Conservation (phyloP, 257 asterid species). For the Solanum virginianum region DNA sequence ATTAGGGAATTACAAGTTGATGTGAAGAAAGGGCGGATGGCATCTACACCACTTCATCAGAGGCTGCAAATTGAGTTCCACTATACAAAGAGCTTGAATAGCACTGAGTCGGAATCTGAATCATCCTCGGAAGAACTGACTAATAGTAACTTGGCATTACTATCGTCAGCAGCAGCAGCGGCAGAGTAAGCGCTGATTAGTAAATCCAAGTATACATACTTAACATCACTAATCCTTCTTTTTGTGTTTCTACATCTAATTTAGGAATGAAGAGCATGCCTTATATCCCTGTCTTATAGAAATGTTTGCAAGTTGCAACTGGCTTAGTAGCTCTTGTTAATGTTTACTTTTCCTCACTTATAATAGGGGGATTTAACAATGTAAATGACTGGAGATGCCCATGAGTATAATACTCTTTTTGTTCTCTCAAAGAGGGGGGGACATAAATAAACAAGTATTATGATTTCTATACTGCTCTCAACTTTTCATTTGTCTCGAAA, state of each 20-base stretch:
- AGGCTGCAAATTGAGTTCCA: slow-evolving; percentile 63
- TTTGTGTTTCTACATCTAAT: neutral
- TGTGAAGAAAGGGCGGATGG: slow-evolving; percentile 41
- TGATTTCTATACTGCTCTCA: neutral
- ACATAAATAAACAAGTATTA: neutral
- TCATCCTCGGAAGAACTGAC: slow-evolving; percentile 3
- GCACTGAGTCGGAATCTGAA: slow-evolving; percentile 2
- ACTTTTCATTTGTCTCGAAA: neutral
- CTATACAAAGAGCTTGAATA: slow-evolving; percentile 20
- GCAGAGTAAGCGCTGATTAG: slow-evolving; percentile 5
- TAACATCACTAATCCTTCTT: slow-evolving; percentile 1
- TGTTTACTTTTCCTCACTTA: neutral
- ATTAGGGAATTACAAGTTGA: slow-evolving; percentile 49
- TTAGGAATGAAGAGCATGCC: neutral
- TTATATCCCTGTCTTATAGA: neutral
- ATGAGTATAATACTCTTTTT: neutral
- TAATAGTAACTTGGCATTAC: neutral
- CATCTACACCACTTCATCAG: slow-evolving; percentile 48
- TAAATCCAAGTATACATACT: neutral
- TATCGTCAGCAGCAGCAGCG: slow-evolving; percentile 2
- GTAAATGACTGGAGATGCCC: slow-evolving; percentile 3
- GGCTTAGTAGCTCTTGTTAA: neutral
- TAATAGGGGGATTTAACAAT: neutral
- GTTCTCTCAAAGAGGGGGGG: neutral
- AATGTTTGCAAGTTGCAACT: neutral